phyloP scores from a whole-genome alignment of 148 eudicot genomes.

The Polygonum aviculare region DNA sequence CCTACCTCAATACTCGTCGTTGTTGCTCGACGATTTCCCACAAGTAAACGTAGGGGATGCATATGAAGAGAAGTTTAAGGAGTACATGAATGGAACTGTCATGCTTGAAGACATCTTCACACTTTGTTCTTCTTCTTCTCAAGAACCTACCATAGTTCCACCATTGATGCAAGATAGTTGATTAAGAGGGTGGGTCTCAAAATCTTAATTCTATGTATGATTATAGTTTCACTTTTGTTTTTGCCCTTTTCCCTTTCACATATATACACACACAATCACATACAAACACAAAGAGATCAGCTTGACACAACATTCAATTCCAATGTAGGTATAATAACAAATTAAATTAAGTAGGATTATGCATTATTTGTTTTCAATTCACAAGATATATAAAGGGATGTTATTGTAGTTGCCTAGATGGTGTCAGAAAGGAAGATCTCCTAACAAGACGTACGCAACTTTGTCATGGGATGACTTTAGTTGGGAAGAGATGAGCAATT shows the following conservation, averaged over 20 bases:
- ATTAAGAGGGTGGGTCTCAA: neutral
- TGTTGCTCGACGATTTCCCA: conserved; percentile 1
- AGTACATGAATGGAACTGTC: conserved; percentile 2
- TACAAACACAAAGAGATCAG: neutral
- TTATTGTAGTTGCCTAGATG: neutral
- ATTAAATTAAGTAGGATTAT: neutral
- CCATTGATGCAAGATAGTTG: neutral
- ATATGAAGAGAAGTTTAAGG: neutral
- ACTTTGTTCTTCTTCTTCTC: neutral
- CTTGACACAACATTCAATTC: conserved; percentile 1
- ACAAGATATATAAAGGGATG: neutral
- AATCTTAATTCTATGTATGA: neutral
- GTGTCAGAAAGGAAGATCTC: neutral
- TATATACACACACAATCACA: neutral
- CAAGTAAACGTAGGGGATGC: neutral
- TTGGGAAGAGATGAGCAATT: neutral
- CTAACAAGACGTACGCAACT: neutral
- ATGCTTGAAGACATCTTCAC: conserved; percentile 4
- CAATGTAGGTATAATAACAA: neutral
- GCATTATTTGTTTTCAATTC: neutral
- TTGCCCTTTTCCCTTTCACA: neutral
- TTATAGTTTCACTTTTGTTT: neutral
- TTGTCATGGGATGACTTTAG: conserved; percentile 8
- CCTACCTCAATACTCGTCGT: neutral
- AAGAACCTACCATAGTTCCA: neutral